A percentile compares a stretch with the other conserved stretches of the same genome.
Evolutionary conservation across 225 moss, liverwort and hornwort genomes (phyloP).

Genomic region (Anthoceros angustus): DNA sequence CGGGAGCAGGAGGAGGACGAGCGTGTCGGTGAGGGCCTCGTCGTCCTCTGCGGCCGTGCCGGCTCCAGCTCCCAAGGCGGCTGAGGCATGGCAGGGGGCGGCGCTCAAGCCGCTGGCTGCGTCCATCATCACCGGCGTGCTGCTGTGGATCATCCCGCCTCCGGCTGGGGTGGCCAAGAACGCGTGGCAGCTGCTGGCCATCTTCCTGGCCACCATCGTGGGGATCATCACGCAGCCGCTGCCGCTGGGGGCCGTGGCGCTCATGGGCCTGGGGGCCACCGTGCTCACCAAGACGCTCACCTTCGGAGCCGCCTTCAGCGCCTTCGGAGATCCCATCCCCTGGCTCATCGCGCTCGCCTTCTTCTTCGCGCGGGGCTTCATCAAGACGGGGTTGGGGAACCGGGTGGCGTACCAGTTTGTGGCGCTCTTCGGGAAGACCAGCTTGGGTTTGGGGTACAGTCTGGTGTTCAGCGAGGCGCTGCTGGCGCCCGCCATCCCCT

Average conservation of each 20-base stretch:
- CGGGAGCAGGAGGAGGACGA: too few species aligned
- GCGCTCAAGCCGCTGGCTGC: slow-evolving; percentile 60
- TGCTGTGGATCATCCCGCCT: slow-evolving; percentile 61
- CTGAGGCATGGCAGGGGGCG: slow-evolving; percentile 85
- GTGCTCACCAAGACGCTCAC: slow-evolving; percentile 91
- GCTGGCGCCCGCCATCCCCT: slow-evolving; percentile 85
- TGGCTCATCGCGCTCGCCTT: slow-evolving; percentile 97
- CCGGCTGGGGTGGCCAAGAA: slow-evolving; percentile 74
- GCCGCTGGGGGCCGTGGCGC: slow-evolving; percentile 82
- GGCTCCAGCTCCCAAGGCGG: slow-evolving; percentile 20
- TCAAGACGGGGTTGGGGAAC: slow-evolving; percentile 92
- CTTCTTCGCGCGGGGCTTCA: slow-evolving; percentile 97
- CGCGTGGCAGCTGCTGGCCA: slow-evolving; percentile 89
- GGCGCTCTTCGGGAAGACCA: slow-evolving; percentile 66
- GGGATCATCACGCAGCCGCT: slow-evolving; percentile 93
- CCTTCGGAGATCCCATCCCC: slow-evolving; percentile 93
- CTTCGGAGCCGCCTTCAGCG: slow-evolving; percentile 88
- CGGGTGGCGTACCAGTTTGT: slow-evolving; percentile 92
- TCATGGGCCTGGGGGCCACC: slow-evolving; percentile 75
- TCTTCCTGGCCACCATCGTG: slow-evolving; percentile 92
- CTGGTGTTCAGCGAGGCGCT: slow-evolving; percentile 85
- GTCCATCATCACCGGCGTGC: slow-evolving; percentile 53
- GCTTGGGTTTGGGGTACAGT: slow-evolving; percentile 77
- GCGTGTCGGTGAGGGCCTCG: slow-evolving; percentile 15
- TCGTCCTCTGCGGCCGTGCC: slow-evolving; percentile 18